These are phyloP conservation scores for Diaporthe humulicola DNA, from an alignment of 2,329 filamentous ascomycete genomes.

Conservation along the genomic window DNA sequence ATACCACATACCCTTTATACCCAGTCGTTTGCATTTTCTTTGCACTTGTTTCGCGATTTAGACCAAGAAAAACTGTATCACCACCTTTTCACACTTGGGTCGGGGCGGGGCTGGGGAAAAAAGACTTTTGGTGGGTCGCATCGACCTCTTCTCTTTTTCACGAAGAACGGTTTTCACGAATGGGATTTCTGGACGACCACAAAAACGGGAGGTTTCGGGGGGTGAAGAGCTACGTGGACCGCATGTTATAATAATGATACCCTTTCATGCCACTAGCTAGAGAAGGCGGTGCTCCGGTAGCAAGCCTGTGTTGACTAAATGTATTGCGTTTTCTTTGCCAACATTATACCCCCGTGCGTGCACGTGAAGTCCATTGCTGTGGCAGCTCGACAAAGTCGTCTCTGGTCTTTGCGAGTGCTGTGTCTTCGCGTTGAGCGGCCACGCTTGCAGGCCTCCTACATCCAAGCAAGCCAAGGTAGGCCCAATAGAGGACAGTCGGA, in stretches of 20 bases:
- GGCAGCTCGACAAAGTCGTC: neutral
- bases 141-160: slow-evolving; percentile 22
- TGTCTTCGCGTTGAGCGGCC: neutral
- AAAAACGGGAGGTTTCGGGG: neutral
- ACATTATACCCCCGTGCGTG: neutral
- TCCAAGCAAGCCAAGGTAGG: neutral
- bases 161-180: slow-evolving; percentile 32
- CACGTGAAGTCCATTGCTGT: neutral
- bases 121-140: slow-evolving; percentile 14
- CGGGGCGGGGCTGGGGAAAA: slow-evolving; percentile 8
- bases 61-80: slow-evolving; percentile 24
- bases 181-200: slow-evolving; percentile 23
- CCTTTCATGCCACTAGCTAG: slow-evolving; percentile 34
- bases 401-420: neutral
- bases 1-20: slow-evolving; percentile 36
- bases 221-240: slow-evolving; percentile 25
- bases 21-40: slow-evolving; percentile 20
- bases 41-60: slow-evolving; percentile 3
- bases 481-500: neutral
- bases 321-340: slow-evolving; percentile 3
- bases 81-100: slow-evolving; percentile 15
- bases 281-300: slow-evolving; percentile 28
- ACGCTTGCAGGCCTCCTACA: neutral
- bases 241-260: slow-evolving; percentile 35
- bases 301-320: slow-evolving; percentile 19